Evolutionary conservation across 495 filamentous ascomycete genomes (phyloP), one percentile per base, ranked within the genome.

Genomic region (Chaetomium fimeti): DNA sequence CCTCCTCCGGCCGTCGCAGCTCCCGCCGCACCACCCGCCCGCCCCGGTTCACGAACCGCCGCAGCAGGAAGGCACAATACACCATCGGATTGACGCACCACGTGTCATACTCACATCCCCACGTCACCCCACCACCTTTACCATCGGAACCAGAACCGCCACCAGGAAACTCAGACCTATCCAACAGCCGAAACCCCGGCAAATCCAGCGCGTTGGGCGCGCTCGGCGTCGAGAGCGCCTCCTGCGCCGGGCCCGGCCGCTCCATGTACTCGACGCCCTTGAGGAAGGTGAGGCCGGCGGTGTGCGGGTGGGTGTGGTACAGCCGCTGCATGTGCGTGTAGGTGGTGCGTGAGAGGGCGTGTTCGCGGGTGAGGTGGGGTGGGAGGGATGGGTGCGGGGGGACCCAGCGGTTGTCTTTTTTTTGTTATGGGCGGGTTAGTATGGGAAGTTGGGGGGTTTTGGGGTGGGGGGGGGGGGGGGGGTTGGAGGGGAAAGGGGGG

Each of bases 21-120:
- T 77, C 78, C 54, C 78, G 77, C 53, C 76, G 69, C n/a, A 74
- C 69, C 0, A 75, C 7, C 51, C 71, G 70, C 0, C 84, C 86
- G 1, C 85, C 85, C 3, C 72, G 74, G 18, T 82, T 58, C 8
- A 80, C 73, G 60, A 87, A 84, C 69, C 77, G 68, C 2, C 85
- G 74, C 57, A 88, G 69, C 63, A 89, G 68, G 62, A 82, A 80
- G 20, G 76, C 74, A 67, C 82, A 84, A 66, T 89, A 89, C 7
- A 88, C 82, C 68, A 85, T 85, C 7, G 85, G 80, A 63, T 88
- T 88, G 6, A 89, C 68, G 66, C 81, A 85, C 68, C 81, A 86
- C 0, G 84, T 83, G 18, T 77, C 65, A 71, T 89, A 89, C 64
- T 80, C 70, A 16, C 79, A 85, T 0, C 83, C 85, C 84, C 83